Conservation (phyloP, 2,329 filamentous ascomycete genomes). For the Alternaria tenuissima region DNA sequence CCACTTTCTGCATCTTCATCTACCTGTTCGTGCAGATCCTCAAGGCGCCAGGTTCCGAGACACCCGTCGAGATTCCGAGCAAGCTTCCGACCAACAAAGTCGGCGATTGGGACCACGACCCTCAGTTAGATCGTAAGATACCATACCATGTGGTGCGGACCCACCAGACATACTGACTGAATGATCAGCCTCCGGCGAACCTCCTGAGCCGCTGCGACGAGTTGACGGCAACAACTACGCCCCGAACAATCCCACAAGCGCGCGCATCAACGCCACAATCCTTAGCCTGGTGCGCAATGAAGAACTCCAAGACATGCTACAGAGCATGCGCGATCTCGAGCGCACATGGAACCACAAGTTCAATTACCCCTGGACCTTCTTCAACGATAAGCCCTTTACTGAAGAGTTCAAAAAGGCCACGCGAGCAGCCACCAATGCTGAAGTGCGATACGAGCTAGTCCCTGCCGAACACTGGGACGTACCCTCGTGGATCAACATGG, state of each 20-base stretch:
- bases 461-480: conserved; percentile 95
- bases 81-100: conserved; percentile 52
- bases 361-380: conserved; percentile 99
- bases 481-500: conserved; percentile 89
- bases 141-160: not conserved
- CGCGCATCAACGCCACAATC: conserved; percentile 91
- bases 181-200: conserved; percentile 78
- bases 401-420: conserved; percentile 92
- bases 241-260: conserved; percentile 75
- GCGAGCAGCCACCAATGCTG: conserved; percentile 82
- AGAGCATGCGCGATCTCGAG: conserved; percentile 91
- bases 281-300: conserved; percentile 91
- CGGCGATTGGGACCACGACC: conserved; percentile 76
- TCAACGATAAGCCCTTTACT: conserved; percentile 94
- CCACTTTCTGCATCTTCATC: conserved; percentile 75
- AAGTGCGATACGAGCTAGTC: conserved; percentile 85
- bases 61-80: conserved; percentile 48
- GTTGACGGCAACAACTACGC: conserved; percentile 76
- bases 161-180: conserved; percentile 3
- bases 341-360: conserved; percentile 98
- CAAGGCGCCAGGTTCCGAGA: conserved; percentile 64
- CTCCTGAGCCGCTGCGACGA: conserved; percentile 76
- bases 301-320: conserved; percentile 83
- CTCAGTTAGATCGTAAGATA: conserved; percentile 83
- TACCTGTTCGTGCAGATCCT: conserved; percentile 82